Evolutionary conservation across 108 stramenopile genomes (phyloP).

Genomic region (Pseudonitzschia delicatissima): DNA sequence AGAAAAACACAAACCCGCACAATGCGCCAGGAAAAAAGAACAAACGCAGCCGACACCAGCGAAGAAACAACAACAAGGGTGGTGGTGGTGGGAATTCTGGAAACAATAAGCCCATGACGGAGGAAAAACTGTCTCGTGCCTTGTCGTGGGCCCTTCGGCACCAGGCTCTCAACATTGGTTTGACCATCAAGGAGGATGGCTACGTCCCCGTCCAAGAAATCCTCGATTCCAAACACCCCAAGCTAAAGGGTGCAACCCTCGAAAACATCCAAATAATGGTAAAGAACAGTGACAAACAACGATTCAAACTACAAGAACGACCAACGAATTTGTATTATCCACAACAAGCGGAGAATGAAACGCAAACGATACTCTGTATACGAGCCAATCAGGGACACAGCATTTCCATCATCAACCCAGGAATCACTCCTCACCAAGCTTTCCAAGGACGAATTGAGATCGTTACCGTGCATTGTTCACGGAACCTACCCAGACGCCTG

Average conservation of each 20-base stretch:
- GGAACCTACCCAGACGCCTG: slow-evolving; percentile 71
- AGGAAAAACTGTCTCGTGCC: slow-evolving; percentile 46
- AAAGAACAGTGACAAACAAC: slow-evolving; percentile 62
- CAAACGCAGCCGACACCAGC: not conserved
- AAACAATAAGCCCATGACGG: not conserved
- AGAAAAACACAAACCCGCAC: not conserved
- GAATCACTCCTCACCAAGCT: slow-evolving; percentile 50
- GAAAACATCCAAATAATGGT: slow-evolving; percentile 60
- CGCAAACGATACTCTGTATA: slow-evolving; percentile 55
- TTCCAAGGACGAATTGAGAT: slow-evolving; percentile 41
- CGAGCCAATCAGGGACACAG: slow-evolving; percentile 88
- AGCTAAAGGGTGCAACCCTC: slow-evolving; percentile 26
- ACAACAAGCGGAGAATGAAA: slow-evolving; percentile 1
- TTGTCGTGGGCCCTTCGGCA: slow-evolving; percentile 75
- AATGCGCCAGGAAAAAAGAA: not conserved
- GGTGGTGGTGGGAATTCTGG: not conserved
- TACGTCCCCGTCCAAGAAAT: slow-evolving; percentile 64
- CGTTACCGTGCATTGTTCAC: slow-evolving; percentile 56
- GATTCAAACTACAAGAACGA: slow-evolving; percentile 51
- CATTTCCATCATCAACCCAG: slow-evolving; percentile 43
- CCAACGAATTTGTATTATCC: slow-evolving; percentile 22
- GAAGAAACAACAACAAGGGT: not conserved
- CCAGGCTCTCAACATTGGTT: slow-evolving; percentile 55
- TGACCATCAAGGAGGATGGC: slow-evolving; percentile 61
- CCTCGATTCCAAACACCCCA: slow-evolving; percentile 45